Base-by-base conservation (phyloP, 2,329 filamentous ascomycete species). In the Lecanoromycetidae sp. region DNA sequence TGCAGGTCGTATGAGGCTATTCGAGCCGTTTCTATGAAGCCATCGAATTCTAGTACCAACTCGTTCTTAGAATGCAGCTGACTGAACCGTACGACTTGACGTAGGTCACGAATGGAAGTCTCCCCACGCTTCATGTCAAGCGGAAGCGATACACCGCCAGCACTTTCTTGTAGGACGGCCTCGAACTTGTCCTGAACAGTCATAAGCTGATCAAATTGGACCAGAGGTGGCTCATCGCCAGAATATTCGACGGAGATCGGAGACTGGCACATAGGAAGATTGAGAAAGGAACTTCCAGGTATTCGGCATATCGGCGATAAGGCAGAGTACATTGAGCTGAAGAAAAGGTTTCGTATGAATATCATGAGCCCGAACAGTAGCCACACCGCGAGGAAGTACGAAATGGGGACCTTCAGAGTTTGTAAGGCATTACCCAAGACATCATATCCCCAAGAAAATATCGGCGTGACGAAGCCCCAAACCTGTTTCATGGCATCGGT, bases 51-150 rank as follows among this genome's bases (percentile, higher is more conserved):
- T 19, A 80, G 71, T 4, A 84, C 76, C 10, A 93, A 73, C 62
- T 87, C 81, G 29, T 82, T 74, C 25, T 60, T 66, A 10, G 76
- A 76, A 22, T 78, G 76, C 0, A 91, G 68, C 19, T 76, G 72
- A 55, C 81, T 86, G 63, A 80, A 79, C 32, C 76, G 72, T 27
- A 93, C 82, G 36, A 87, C 71, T 22, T 77, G 80, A 26, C 82
- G 77, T 20, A 91, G 66, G 56, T 88, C 84, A 33, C 84, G 76
- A 29, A 91, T 79, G 1, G 81, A 79, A 2, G 77, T 71, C 61
- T 90, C 84, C 2, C 80, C 80, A 8, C 78, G 75, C 66, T 87
- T 88, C 79, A 91, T 87, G 55, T 86, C 82, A 55, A 84, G 70
- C 0, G 84, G 84, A 3, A 91, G 65, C 1, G 77, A 77, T 1